phyloP scores from a whole-genome alignment of 352 stramenopile genomes.

The Phytopythium oedochilum region DNA sequence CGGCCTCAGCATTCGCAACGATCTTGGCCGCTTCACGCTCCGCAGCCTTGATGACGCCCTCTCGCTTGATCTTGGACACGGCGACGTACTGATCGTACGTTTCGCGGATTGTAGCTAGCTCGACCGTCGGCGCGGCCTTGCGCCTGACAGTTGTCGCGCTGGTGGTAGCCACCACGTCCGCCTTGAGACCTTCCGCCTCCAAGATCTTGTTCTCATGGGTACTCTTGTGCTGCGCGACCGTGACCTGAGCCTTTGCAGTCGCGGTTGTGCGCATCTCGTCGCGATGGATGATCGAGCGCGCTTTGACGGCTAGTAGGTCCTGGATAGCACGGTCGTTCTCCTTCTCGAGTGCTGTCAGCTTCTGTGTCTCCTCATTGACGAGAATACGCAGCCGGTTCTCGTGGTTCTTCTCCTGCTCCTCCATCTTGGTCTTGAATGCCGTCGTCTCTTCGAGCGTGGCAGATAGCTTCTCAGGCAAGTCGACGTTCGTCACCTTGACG shows the following conservation, averaged over 20 bases:
- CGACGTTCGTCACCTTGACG: slow-evolving; percentile 86
- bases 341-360: slow-evolving; percentile 76
- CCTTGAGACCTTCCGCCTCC: slow-evolving; percentile 61
- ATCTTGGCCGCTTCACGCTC: slow-evolving; percentile 55
- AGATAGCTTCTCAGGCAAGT: slow-evolving; percentile 56
- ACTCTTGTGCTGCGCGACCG: slow-evolving; percentile 55
- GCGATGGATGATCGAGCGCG: slow-evolving; percentile 65
- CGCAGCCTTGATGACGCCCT: slow-evolving; percentile 65
- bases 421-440: slow-evolving; percentile 85
- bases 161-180: slow-evolving; percentile 49
- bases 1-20: slow-evolving; percentile 44
- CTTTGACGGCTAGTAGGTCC: slow-evolving; percentile 61
- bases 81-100: slow-evolving; percentile 69
- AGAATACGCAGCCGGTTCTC: slow-evolving; percentile 83
- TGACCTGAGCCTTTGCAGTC: slow-evolving; percentile 70
- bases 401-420: slow-evolving; percentile 88
- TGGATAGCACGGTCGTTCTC: slow-evolving; percentile 75
- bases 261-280: slow-evolving; percentile 74
- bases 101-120: slow-evolving; percentile 47
- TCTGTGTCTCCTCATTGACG: slow-evolving; percentile 81
- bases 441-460: slow-evolving; percentile 74
- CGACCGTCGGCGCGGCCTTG: slow-evolving; percentile 53
- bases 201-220: slow-evolving; percentile 64
- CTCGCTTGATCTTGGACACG: slow-evolving; percentile 53
- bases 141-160: slow-evolving; percentile 49